These are phyloP conservation scores for Fraxinus latifolia DNA, from an alignment of 305 asterid genomes.

Conservation along the genomic window DNA sequence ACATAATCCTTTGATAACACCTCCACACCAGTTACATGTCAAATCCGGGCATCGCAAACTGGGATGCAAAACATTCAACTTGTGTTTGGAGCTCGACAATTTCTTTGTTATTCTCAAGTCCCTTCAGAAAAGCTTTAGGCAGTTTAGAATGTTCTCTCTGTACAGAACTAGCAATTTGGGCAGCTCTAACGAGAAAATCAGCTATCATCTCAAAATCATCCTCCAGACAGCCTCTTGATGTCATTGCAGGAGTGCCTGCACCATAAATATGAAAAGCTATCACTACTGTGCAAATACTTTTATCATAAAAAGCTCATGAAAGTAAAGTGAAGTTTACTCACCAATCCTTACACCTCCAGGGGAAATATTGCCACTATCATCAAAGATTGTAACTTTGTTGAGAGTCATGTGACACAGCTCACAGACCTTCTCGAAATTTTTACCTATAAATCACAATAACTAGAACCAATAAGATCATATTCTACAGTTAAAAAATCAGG, in stretches of 20 bases:
- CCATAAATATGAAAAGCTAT: slow-evolving; percentile 1
- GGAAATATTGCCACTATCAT: slow-evolving; percentile 68
- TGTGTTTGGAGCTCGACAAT: slow-evolving; percentile 49
- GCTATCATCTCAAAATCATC: slow-evolving; percentile 72
- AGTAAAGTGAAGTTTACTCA: slow-evolving; percentile 27
- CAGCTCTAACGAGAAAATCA: slow-evolving; percentile 70
- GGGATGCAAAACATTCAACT: slow-evolving; percentile 66
- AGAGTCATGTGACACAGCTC: slow-evolving; percentile 75
- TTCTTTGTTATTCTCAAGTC: slow-evolving; percentile 67
- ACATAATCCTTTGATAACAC: neutral
- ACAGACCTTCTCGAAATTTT: slow-evolving; percentile 71
- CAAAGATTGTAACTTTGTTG: slow-evolving; percentile 69
- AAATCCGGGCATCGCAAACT: slow-evolving; percentile 75
- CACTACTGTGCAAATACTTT: neutral
- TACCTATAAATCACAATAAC: slow-evolving; percentile 40
- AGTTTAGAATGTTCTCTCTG: slow-evolving; percentile 73
- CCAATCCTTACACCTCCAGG: slow-evolving; percentile 86
- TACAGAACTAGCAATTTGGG: slow-evolving; percentile 51
- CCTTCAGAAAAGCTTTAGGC: slow-evolving; percentile 59
- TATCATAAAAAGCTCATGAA: neutral
- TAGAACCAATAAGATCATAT: neutral
- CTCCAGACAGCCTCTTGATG: slow-evolving; percentile 83
- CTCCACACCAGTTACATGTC: slow-evolving; percentile 32
- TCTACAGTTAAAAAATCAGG: neutral
- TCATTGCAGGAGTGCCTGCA: slow-evolving; percentile 88